These are phyloP conservation scores for Ustanciosporium gigantosporum DNA, from an alignment of 1,284 basidiomycete genomes.

Conservation along the genomic window DNA sequence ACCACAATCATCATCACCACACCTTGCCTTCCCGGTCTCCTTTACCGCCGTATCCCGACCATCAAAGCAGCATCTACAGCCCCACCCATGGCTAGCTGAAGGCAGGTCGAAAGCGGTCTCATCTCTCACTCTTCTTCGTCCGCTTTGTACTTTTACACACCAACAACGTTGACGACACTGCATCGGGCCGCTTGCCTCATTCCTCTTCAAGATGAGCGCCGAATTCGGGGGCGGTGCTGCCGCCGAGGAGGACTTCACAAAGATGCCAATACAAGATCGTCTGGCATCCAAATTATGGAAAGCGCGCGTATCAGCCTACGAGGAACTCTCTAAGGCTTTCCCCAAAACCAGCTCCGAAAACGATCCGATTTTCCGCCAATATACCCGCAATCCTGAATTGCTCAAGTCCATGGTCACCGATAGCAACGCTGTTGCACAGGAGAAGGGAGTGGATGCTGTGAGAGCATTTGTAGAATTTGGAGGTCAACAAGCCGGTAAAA, in stretches of 20 bases:
- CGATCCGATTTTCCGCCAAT: constrained; percentile 91
- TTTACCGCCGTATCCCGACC: too few relatives aligned
- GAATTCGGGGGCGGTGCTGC: constrained; percentile 37
- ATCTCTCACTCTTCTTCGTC: too few relatives aligned
- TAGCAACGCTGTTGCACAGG: constrained; percentile 94
- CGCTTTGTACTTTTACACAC: too few relatives aligned
- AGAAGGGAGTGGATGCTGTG: constrained; percentile 86
- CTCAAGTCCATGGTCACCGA: constrained; percentile 65
- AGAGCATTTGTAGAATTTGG: constrained; percentile 80
- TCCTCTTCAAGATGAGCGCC: constrained; percentile 17
- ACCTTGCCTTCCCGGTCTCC: not conserved
- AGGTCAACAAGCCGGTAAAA: constrained; percentile 74
- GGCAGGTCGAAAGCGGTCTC: too few relatives aligned
- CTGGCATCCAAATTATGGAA: constrained; percentile 84
- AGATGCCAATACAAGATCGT: constrained; percentile 78
- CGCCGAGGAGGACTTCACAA: constrained; percentile 85
- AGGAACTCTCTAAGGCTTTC: constrained; percentile 68
- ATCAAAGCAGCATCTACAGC: too few relatives aligned
- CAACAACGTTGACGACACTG: too few relatives aligned
- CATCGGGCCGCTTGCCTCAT: too few relatives aligned
- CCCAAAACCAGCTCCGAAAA: constrained; percentile 76
- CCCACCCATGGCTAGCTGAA: too few relatives aligned
- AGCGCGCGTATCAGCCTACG: constrained; percentile 90
- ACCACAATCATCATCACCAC: too few relatives aligned
- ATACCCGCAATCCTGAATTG: constrained; percentile 71